Percentiles rank a stretch among this genome's conserved stretches.
phyloP scores from a whole-genome alignment of 1,139 yeast genomes.

The Taphrina deformans region DNA sequence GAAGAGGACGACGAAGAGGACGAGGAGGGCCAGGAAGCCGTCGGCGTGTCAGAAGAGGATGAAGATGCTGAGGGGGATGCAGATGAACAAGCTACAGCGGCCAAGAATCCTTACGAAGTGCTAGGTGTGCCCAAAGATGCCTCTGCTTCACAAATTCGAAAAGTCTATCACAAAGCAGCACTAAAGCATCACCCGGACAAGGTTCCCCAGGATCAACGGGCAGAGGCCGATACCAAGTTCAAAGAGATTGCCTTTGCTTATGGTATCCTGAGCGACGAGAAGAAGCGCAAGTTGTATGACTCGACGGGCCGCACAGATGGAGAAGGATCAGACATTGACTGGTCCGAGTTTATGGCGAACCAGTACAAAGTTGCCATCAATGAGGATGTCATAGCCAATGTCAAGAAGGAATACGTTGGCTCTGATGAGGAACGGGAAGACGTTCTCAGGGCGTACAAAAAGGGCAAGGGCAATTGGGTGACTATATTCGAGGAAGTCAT shows the following conservation, averaged over 20 bases:
- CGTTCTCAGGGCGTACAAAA: slow-evolving; percentile 58
- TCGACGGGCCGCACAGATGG: slow-evolving; percentile 62
- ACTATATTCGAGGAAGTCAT: slow-evolving; percentile 71
- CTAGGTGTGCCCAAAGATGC: slow-evolving; percentile 50
- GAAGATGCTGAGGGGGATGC: slow-evolving; percentile 8
- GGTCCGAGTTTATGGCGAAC: slow-evolving; percentile 66
- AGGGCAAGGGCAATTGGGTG: slow-evolving; percentile 68
- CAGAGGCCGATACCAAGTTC: slow-evolving; percentile 53
- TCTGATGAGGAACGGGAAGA: slow-evolving; percentile 69
- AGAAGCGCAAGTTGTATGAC: slow-evolving; percentile 62
- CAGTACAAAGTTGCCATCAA: slow-evolving; percentile 56
- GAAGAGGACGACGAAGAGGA: slow-evolving; percentile 7
- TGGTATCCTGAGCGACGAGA: slow-evolving; percentile 62
- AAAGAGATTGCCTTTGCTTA: slow-evolving; percentile 76
- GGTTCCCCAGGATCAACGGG: slow-evolving; percentile 49
- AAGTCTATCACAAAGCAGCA: slow-evolving; percentile 70
- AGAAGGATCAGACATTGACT: slow-evolving; percentile 52
- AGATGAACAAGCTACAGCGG: slow-evolving; percentile 39
- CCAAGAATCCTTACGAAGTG: slow-evolving; percentile 66
- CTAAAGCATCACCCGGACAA: slow-evolving; percentile 80
- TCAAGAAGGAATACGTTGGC: slow-evolving; percentile 60
- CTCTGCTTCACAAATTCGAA: slow-evolving; percentile 60
- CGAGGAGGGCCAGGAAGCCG: slow-evolving; percentile 9
- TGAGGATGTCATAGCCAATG: slow-evolving; percentile 72
- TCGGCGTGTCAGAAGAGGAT: background rate